phyloP scores from a whole-genome alignment of 2,329 filamentous ascomycete genomes.

The Fusarium abutilonis region DNA sequence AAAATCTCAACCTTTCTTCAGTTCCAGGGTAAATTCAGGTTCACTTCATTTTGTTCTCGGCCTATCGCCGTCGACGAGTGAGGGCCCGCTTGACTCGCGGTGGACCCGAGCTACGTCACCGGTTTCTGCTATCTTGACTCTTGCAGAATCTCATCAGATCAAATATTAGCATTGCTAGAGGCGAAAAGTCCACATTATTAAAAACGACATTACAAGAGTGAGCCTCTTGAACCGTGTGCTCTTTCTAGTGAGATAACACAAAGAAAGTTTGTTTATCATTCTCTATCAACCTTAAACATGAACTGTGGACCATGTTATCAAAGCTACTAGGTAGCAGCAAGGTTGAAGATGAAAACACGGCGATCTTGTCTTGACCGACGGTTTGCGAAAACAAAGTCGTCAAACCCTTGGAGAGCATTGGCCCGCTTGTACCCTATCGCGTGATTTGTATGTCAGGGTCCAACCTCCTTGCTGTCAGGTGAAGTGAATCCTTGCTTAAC shows the following conservation, averaged over 20 bases:
- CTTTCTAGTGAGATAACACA: background rate
- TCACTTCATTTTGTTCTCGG: slow-evolving; percentile 20
- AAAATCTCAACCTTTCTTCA: slow-evolving; percentile 17
- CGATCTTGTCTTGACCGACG: slow-evolving; percentile 33
- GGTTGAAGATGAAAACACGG: slow-evolving; percentile 24
- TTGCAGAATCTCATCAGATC: background rate
- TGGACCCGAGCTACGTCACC: slow-evolving; percentile 40
- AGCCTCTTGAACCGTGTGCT: background rate
- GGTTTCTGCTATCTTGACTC: slow-evolving; percentile 6
- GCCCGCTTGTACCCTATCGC: slow-evolving; percentile 17
- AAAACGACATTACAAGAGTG: background rate
- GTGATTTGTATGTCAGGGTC: slow-evolving; percentile 6
- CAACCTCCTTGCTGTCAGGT: slow-evolving; percentile 3
- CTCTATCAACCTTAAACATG: background rate
- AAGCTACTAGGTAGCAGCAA: slow-evolving; percentile 6
- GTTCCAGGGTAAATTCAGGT: slow-evolving; percentile 31
- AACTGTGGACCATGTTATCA: slow-evolving; percentile 14
- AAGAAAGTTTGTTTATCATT: background rate
- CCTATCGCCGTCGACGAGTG: slow-evolving; percentile 37
- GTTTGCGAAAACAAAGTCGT: slow-evolving; percentile 22
- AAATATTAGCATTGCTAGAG: too few species aligned
- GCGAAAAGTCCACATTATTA: background rate
- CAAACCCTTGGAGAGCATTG: slow-evolving; percentile 11
- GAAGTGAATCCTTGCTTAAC: slow-evolving; percentile 7
- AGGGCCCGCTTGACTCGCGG: slow-evolving; percentile 26